A percentile compares a stretch with the other conserved stretches of the same genome.
phyloP scores from a whole-genome alignment of 352 stramenopile genomes.

The Phytophthora fragariae region DNA sequence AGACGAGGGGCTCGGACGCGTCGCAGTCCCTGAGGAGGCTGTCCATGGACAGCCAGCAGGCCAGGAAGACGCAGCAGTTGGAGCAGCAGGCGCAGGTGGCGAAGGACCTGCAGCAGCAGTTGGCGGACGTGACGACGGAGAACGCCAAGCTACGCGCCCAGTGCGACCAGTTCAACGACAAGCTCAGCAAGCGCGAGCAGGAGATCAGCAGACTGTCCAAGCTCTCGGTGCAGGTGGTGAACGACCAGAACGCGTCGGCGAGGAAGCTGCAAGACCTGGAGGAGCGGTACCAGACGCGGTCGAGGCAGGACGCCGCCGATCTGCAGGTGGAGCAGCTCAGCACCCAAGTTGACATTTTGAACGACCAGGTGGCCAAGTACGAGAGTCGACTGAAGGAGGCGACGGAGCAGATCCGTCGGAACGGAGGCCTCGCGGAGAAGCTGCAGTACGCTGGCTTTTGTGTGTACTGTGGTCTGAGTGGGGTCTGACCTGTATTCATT shows the following conservation, averaged over 20 bases:
- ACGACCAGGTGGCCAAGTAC: conserved; percentile 85
- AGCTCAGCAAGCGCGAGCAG: conserved; percentile 67
- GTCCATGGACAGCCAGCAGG: conserved; percentile 36
- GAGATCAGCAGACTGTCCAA: conserved; percentile 77
- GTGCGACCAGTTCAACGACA: conserved; percentile 53
- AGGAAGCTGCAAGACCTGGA: conserved; percentile 47
- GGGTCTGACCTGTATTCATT: conserved; percentile 1
- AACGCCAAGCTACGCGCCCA: conserved; percentile 52
- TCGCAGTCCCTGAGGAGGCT: conserved; percentile 29
- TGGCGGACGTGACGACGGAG: conserved; percentile 54
- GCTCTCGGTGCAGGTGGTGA: conserved; percentile 45
- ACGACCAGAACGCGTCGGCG: conserved; percentile 30
- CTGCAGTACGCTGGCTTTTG: conserved; percentile 45
- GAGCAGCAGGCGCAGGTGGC: conserved; percentile 45
- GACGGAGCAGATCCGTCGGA: conserved; percentile 56
- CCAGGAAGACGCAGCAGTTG: conserved; percentile 25
- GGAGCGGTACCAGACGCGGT: conserved; percentile 40
- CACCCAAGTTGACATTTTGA: conserved; percentile 77
- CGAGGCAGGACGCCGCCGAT: conserved; percentile 52
- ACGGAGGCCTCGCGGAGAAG: conserved; percentile 56
- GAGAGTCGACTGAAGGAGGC: conserved; percentile 73
- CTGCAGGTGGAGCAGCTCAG: conserved; percentile 78
- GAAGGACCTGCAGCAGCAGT: conserved; percentile 54
- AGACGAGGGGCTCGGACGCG: conserved; percentile 35
- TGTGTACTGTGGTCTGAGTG: neutral